phyloP scores from a whole-genome alignment of 352 stramenopile genomes.

The Phytophthora hybrid region DNA sequence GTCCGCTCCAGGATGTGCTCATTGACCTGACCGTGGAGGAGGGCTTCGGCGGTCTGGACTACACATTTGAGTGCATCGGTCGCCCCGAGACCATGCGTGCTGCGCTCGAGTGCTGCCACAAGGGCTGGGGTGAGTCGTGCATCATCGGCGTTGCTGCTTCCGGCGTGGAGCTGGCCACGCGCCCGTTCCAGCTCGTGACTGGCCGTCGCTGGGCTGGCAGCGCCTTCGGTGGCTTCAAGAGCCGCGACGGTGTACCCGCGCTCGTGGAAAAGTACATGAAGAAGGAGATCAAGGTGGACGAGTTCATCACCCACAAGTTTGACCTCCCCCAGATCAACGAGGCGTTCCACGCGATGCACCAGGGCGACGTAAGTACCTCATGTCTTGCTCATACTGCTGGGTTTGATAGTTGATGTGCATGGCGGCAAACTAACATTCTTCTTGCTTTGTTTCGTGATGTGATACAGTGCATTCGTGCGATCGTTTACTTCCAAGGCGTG shows the following conservation, averaged over 20 bases:
- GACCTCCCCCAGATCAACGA: constrained; percentile 95
- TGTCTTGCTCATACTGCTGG: neutral
- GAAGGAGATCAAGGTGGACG: constrained; percentile 96
- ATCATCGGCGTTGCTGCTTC: constrained; percentile 97
- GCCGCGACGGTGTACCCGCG: constrained; percentile 88
- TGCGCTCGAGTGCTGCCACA: constrained; percentile 96
- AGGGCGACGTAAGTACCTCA: constrained; percentile 68
- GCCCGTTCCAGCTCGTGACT: constrained; percentile 98
- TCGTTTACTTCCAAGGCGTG: constrained; percentile 83
- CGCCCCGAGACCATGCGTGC: constrained; percentile 95
- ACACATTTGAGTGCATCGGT: constrained; percentile 99
- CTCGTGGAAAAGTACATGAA: constrained; percentile 94
- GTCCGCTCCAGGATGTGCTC: constrained; percentile 95
- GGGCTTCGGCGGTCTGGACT: constrained; percentile 87
- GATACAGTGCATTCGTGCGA: constrained; percentile 80
- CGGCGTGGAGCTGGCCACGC: constrained; percentile 97
- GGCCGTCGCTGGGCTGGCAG: constrained; percentile 94
- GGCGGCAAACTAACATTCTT: constrained; percentile 23
- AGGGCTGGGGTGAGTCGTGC: constrained; percentile 96
- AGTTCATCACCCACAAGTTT: constrained; percentile 98
- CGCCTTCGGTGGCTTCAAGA: constrained; percentile 95
- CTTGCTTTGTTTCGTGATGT: constrained; percentile 12
- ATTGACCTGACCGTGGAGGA: constrained; percentile 95
- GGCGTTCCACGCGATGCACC: constrained; percentile 97
- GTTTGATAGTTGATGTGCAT: neutral